Conservation (phyloP, 2,329 filamentous ascomycete genomes). For the Geosmithia morbida region DNA sequence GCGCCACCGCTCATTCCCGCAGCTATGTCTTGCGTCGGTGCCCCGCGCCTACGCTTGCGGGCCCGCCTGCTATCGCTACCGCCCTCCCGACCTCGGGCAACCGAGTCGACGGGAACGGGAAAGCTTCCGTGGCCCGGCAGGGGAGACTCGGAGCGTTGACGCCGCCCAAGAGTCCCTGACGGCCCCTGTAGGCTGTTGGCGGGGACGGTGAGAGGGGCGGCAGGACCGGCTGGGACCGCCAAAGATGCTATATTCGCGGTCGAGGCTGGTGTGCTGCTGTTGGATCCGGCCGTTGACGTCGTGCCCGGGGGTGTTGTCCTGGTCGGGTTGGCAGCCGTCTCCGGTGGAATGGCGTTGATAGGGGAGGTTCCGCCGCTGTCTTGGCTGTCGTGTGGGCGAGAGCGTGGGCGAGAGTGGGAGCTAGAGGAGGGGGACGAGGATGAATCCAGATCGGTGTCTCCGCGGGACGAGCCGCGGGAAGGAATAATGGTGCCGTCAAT, state of each 20-base stretch:
- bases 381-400: slow-evolving; percentile 16
- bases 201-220: slow-evolving; percentile 9
- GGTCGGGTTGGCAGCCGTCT: slow-evolving; percentile 5
- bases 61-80: background rate
- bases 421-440: slow-evolving; percentile 7
- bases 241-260: slow-evolving; percentile 26
- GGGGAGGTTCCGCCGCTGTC: too few species aligned
- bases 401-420: slow-evolving; percentile 11
- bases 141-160: slow-evolving; percentile 29
- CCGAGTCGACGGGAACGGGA: background rate
- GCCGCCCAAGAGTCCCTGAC: slow-evolving; percentile 29
- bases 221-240: slow-evolving; percentile 10
- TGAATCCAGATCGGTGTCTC: slow-evolving; percentile 25
- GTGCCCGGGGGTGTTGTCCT: slow-evolving; percentile 3
- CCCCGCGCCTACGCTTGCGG: slow-evolving; percentile 41
- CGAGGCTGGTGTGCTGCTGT: slow-evolving; percentile 13
- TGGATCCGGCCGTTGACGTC: slow-evolving; percentile 3
- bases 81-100: background rate
- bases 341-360: slow-evolving; percentile 11
- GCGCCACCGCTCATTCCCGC: background rate
- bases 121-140: background rate
- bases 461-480: slow-evolving; percentile 23
- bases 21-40: slow-evolving; percentile 4
- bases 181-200: slow-evolving; percentile 4
- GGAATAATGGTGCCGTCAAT: slow-evolving; percentile 4